Conservation (phyloP, 1,139 yeast species). For the Candida neerlandica region DNA sequence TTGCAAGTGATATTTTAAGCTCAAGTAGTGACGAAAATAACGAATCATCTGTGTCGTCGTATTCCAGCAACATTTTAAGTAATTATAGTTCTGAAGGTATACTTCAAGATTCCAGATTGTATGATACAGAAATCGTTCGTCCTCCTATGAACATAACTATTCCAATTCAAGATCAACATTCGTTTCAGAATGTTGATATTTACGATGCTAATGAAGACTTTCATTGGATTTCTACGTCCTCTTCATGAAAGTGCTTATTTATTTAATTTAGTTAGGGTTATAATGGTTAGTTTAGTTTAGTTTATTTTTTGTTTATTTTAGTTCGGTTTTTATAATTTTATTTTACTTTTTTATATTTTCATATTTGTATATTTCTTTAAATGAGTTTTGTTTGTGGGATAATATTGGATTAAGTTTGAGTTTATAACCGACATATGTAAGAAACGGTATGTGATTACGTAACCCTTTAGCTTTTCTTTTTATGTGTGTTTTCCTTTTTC, state of each 20-base stretch:
- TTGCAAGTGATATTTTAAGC: constrained; percentile 28
- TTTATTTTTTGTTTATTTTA: background rate
- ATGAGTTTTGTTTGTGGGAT: background rate
- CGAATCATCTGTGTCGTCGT: constrained; percentile 2
- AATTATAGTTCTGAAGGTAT: constrained; percentile 17
- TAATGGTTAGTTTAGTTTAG: background rate
- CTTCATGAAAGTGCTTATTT: background rate
- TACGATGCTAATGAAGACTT: constrained; percentile 20
- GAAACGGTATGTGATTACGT: background rate
- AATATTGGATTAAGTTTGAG: background rate
- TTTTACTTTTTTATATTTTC: background rate
- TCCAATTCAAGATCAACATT: constrained; percentile 6
- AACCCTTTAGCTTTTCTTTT: background rate
- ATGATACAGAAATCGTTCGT: constrained; percentile 25
- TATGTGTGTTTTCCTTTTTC: too few species aligned
- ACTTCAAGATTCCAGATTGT: constrained; percentile 22
- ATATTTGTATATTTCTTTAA: background rate
- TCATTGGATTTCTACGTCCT: constrained; percentile 24
- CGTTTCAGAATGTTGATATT: constrained; percentile 1
- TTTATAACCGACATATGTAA: background rate
- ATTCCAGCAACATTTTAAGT: constrained; percentile 12
- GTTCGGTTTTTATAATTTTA: too few species aligned
- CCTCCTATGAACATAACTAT: constrained; percentile 19
- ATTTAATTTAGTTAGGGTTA: background rate
- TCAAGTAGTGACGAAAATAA: constrained; percentile 14